phyloP scores from a whole-genome alignment of 2,329 filamentous ascomycete genomes.

The Fusarium piperis region DNA sequence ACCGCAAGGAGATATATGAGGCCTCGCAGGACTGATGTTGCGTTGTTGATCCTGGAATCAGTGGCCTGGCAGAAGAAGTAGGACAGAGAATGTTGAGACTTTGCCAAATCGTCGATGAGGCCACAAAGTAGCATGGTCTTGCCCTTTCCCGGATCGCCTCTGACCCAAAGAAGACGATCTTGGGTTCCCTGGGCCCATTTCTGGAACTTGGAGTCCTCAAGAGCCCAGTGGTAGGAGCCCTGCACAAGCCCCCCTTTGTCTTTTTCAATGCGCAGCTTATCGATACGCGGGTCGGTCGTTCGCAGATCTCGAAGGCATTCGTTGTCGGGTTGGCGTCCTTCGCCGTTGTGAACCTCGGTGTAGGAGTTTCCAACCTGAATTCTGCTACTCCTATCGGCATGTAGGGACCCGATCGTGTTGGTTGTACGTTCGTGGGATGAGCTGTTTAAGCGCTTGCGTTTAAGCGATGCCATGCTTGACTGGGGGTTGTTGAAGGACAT shows the following conservation, averaged over 20 bases:
- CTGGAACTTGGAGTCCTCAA: neutral
- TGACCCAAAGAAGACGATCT: neutral
- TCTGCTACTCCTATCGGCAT: neutral
- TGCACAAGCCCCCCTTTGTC: neutral
- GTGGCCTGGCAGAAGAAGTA: constrained; percentile 8
- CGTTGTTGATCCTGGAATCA: neutral
- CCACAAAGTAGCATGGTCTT: constrained; percentile 3
- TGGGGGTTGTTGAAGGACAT: neutral
- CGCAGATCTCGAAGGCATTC: neutral
- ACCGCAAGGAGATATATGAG: neutral
- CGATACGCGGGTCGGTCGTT: neutral
- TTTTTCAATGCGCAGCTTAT: neutral
- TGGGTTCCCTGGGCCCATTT: neutral
- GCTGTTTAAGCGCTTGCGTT: neutral
- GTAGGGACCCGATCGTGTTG: neutral
- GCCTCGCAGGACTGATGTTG: neutral
- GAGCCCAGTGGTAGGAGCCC: neutral
- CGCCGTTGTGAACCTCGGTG: neutral
- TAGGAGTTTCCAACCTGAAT: neutral
- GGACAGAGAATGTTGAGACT: neutral
- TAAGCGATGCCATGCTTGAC: neutral
- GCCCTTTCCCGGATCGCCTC: neutral
- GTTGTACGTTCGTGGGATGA: neutral
- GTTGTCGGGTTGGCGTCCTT: neutral
- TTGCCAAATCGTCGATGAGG: neutral